These are phyloP conservation scores for Mycena capillaripes DNA, from an alignment of 768 basidiomycete genomes.

Conservation along the genomic window DNA sequence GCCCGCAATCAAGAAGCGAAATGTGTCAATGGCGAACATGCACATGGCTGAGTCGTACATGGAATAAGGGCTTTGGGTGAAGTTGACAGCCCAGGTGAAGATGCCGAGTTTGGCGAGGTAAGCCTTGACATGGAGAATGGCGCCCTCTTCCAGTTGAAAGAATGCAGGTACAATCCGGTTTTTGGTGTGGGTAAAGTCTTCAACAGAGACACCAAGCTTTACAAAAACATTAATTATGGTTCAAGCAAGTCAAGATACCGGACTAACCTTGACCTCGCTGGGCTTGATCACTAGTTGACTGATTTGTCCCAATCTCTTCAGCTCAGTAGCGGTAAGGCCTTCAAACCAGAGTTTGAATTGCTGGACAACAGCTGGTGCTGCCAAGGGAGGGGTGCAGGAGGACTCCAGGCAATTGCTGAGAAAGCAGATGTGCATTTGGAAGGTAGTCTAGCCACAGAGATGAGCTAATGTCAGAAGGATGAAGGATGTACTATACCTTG, in stretches of 20 bases:
- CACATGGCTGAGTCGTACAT: slow-evolving; percentile 27
- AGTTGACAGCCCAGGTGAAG: slow-evolving; percentile 20
- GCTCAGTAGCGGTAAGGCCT: slow-evolving; percentile 15
- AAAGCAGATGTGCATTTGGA: slow-evolving; percentile 18
- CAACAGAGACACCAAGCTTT: slow-evolving; percentile 1
- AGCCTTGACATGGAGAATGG: slow-evolving; percentile 10
- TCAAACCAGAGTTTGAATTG: slow-evolving; percentile 11
- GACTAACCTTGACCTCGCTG: slow-evolving; percentile 23
- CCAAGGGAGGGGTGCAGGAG: neutral
- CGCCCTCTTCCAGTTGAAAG: slow-evolving; percentile 17
- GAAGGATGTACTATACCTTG: slow-evolving; percentile 18
- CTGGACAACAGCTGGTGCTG: neutral
- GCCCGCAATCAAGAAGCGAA: neutral
- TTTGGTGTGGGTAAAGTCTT: neutral
- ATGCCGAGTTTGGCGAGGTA: slow-evolving; percentile 26
- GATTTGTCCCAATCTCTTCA: neutral
- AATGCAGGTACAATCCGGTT: slow-evolving; percentile 4
- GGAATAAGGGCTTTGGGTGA: slow-evolving; percentile 18
- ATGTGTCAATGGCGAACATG: slow-evolving; percentile 26
- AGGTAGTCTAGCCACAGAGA: neutral
- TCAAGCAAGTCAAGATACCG: neutral
- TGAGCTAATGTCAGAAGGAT: neutral
- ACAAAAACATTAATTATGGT: neutral
- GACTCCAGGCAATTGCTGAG: neutral
- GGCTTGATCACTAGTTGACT: neutral